Percentiles rank a stretch among this genome's conserved stretches.
These are phyloP conservation scores for Plasmodium coatneyi DNA, from an alignment of 169 alveolate species.

Conservation along the genomic window DNA sequence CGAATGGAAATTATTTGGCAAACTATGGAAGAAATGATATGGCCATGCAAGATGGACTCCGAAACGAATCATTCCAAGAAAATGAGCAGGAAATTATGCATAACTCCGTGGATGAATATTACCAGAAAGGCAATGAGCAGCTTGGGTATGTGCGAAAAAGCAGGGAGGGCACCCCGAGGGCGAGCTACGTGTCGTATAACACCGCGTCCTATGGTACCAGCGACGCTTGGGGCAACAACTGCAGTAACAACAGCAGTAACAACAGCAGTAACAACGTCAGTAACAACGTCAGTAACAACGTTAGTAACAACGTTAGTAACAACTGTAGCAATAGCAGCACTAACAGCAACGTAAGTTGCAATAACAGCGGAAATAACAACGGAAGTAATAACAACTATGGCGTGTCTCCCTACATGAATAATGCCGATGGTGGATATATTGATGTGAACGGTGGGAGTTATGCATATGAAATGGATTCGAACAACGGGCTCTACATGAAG, in stretches of 20 bases:
- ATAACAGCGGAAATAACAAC: background rate
- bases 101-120: background rate
- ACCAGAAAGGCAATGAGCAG: background rate
- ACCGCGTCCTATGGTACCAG: too few relatives aligned
- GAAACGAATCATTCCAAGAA: background rate
- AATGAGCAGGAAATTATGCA: background rate
- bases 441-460: background rate
- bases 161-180: background rate
- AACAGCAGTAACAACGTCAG: background rate
- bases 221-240: background rate
- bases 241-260: background rate
- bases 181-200: background rate
- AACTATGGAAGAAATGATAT: background rate
- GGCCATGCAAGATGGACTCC: background rate
- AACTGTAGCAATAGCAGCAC: background rate
- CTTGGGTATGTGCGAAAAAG: background rate
- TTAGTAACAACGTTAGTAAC: background rate
- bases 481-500: background rate
- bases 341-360: background rate
- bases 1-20: background rate
- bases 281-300: background rate
- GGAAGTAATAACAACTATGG: background rate
- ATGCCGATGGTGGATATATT: too few relatives aligned
- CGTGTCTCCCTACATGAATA: background rate
- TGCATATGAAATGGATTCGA: background rate